Conservation (phyloP, 2,329 filamentous ascomycete species). For the Cladosporium phlei region DNA sequence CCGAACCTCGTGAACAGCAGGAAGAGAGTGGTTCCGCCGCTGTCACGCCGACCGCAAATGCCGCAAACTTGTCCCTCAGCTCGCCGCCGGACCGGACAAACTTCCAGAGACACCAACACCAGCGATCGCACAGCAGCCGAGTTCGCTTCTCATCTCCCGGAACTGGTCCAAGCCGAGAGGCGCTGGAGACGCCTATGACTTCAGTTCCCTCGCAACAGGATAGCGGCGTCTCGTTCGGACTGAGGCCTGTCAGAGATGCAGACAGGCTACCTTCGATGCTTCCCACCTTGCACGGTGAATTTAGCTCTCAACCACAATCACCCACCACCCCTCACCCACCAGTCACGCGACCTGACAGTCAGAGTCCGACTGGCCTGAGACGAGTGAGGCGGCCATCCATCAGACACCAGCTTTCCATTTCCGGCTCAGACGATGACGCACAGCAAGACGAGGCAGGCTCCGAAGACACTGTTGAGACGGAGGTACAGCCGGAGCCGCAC, state of each 20-base stretch:
- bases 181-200: slow-evolving; percentile 25
- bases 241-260: slow-evolving; percentile 73
- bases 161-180: slow-evolving; percentile 14
- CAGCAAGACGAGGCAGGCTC: slow-evolving; percentile 77
- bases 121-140: slow-evolving; percentile 37
- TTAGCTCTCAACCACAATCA: slow-evolving; percentile 85
- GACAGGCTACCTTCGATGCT: slow-evolving; percentile 82
- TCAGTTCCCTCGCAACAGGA: slow-evolving; percentile 29
- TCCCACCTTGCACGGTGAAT: slow-evolving; percentile 61
- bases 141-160: slow-evolving; percentile 29
- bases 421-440: slow-evolving; percentile 81
- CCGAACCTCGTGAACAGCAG: slow-evolving; percentile 47
- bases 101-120: slow-evolving; percentile 53
- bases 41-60: slow-evolving; percentile 48
- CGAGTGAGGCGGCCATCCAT: slow-evolving; percentile 72
- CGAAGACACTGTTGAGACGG: slow-evolving; percentile 70
- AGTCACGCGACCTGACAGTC: slow-evolving; percentile 46
- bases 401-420: slow-evolving; percentile 78
- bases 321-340: slow-evolving; percentile 78
- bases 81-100: slow-evolving; percentile 68
- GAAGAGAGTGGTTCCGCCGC: slow-evolving; percentile 43
- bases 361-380: slow-evolving; percentile 25
- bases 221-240: slow-evolving; percentile 48
- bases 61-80: slow-evolving; percentile 57
- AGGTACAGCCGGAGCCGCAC: slow-evolving; percentile 56